Base-by-base conservation (phyloP, 1,284 basidiomycete species). In the Puccinia hordei region DNA sequence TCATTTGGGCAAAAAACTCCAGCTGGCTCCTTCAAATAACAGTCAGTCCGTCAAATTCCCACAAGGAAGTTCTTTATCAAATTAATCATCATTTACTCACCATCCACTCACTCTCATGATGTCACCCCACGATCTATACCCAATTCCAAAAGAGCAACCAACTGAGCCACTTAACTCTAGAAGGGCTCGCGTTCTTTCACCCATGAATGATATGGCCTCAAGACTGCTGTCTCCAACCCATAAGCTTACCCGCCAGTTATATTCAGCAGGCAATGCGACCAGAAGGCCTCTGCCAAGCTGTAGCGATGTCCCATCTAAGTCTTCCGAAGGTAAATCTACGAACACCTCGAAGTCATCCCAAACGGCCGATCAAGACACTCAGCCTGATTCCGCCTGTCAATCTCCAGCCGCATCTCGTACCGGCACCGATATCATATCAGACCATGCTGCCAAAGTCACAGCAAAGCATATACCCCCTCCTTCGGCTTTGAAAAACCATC, bases 401-500 rank as follows among this genome's bases (percentile, higher is more conserved):
- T 63, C 61, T 17, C 49, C 51, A 41, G 49, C 13, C 12, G 38
- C 73, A 41, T 19, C 22, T 44, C 33, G n/a, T 9, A 53, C n/a
- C n/a, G n/a, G 10, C n/a, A 24, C 15, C 35, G 3, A 24, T 22
- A 19, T 27, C 27, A 9, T 10, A 1, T 38, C 30, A 33, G 53
- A 53, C 17, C 63, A 10, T 15, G 46, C 65, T 24, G 24, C n/a
- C 15, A 35, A 44, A 30, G 38, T 57, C 44, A 33, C 65, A 8
- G 12, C 53, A 24, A 55, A 35, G 35, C 61, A 49, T 6, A 33
- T 65, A 30, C 38, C 55, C 12, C 75, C 49, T 27, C 75, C 75
- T 35, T 78, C 75, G 30, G 75, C 75, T 38, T 69, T 78, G 51
- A 78, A 78, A 55, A 78, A 78, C 24, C 46, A 35, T 68, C 30